Conservation (phyloP, 2,329 filamentous ascomycete genomes). For the Endothia cerciana region DNA sequence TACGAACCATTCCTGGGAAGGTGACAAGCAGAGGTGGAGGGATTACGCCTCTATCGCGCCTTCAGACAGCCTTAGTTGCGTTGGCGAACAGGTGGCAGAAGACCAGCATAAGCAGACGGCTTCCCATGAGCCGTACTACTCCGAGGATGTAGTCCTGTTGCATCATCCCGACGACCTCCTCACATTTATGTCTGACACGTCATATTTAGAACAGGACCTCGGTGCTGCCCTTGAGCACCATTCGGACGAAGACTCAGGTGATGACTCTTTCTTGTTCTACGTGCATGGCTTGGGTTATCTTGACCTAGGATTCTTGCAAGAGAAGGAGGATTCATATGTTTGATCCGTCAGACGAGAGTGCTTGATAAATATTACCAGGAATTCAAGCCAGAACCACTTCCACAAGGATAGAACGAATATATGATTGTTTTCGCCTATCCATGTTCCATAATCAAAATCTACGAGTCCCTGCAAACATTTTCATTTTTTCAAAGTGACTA, state of each 20-base stretch:
- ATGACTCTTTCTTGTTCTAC: neutral
- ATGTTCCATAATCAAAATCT: no score
- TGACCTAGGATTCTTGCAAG: constrained; percentile 8
- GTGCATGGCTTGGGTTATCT: neutral
- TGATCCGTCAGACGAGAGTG: no score
- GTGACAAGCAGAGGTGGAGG: neutral
- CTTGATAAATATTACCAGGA: no score
- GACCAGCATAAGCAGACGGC: neutral
- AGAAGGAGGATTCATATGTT: neutral
- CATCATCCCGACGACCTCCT: no score
- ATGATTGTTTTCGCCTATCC: no score
- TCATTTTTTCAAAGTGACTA: no score
- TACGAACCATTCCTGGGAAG: neutral
- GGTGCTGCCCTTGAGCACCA: neutral
- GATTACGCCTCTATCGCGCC: neutral
- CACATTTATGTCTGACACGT: neutral
- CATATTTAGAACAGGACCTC: no score
- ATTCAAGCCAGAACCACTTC: no score
- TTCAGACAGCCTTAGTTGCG: neutral
- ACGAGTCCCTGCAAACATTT: no score
- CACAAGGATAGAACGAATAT: no score
- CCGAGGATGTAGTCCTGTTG: no score
- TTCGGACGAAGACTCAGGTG: neutral
- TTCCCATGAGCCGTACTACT: neutral
- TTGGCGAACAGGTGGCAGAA: neutral